Percentiles rank a stretch among this genome's conserved stretches.
Conservation (phyloP, 306 rosid genomes). For the Luffa acutangula region DNA sequence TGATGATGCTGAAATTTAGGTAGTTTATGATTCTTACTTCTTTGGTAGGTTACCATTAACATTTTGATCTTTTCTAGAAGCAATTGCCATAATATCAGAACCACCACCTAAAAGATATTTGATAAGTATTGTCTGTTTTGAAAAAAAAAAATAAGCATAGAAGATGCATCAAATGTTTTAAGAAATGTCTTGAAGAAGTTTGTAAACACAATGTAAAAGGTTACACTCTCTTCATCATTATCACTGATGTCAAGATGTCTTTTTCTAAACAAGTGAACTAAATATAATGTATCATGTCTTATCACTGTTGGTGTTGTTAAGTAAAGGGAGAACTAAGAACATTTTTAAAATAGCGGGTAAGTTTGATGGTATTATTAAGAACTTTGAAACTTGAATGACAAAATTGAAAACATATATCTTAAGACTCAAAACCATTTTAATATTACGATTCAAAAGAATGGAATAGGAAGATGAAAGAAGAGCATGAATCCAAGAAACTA, state of each 20-base stretch:
- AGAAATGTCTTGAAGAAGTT: not conserved
- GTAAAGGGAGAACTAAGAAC: not conserved
- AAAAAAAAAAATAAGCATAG: not conserved
- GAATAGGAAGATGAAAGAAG: not conserved
- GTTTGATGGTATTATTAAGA: not conserved
- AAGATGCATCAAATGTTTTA: not conserved
- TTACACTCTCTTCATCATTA: not conserved
- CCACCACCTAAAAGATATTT: not conserved
- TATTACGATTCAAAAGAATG: not conserved
- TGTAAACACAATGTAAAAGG: not conserved
- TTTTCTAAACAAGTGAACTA: not conserved
- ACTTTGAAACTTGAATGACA: not conserved
- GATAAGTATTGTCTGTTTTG: not conserved
- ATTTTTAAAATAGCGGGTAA: not conserved
- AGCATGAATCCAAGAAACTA: slow-evolving; percentile 3
- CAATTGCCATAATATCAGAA: not conserved
- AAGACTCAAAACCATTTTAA: not conserved
- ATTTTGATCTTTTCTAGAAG: not conserved
- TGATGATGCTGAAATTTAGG: not conserved
- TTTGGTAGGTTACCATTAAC: not conserved
- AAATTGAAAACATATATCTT: not conserved
- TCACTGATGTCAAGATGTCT: not conserved
- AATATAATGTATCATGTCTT: not conserved
- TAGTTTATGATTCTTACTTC: not conserved
- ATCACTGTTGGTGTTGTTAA: not conserved